Evolutionary conservation across 202 grass and related monocot species (phyloP), one percentile per base, ranked within the genome.

Genomic region (Zizania palustris): DNA sequence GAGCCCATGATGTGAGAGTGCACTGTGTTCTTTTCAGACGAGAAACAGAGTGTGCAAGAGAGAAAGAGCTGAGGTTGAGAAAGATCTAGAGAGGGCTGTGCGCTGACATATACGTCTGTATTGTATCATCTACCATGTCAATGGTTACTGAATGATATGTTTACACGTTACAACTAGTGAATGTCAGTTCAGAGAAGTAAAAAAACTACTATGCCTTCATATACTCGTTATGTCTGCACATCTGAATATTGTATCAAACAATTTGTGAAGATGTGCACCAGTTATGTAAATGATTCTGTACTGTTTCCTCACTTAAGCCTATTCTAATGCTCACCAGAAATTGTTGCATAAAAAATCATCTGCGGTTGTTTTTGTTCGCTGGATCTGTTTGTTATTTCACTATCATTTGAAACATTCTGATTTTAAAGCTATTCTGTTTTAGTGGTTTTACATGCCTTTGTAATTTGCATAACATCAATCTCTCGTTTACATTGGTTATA

Each of bases 401-500:
- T 0, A 8, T 1, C 36, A 55, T 34, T 64, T 4, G 40, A 84
- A 64, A 63, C 33, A 49, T 81, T 34, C 28, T 86, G 18, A 75
- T 43, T 79, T 49, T 1, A 58, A 76, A 69, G 55, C 11, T 79
- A 35, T 72, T 80, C 41, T 11, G 16, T 41, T 85, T 28, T 28
- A 28, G 28, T 28, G 28, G 0, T 28, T 69, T 16, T 67, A 9
- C 88, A 98, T 89, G 87, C 18, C 79, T 98, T 58, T 14, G 28
- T 42, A 90, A 90, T 77, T 82, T 98, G 85, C 74, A 88, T 38
- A 90, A 59, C 60, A 88, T 98, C 50, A 94, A 94, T 86, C 77
- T 98, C 72, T 98, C 95, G 6, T 98, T 98, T 76, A 94, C 95
- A 36, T 84, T 80, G 67, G 85, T 98, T 58, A 90, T 85, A 35